These are phyloP conservation scores for Leucocoprinus leucothites DNA, from an alignment of 768 basidiomycete species.

Conservation along the genomic window DNA sequence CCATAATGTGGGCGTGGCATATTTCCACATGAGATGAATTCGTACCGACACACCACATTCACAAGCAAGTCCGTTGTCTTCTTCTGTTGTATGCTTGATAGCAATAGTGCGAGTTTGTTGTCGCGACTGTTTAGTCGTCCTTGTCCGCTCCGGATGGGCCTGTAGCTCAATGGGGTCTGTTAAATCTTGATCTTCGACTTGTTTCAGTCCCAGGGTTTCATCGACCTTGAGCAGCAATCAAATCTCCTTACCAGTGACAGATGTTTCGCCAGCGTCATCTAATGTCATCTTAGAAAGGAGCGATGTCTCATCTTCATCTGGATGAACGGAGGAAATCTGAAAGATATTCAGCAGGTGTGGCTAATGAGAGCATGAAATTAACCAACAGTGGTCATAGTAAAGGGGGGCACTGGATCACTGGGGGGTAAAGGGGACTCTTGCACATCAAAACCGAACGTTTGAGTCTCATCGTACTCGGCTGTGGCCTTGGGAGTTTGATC, in stretches of 20 bases:
- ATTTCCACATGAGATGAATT: background rate
- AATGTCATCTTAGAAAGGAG: conserved; percentile 9
- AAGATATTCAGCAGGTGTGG: background rate
- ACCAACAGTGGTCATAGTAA: background rate
- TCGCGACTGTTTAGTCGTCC: background rate
- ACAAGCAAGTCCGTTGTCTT: conserved; percentile 51
- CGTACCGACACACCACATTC: conserved; percentile 64
- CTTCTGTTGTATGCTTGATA: background rate
- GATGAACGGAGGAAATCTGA: background rate
- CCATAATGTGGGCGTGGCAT: background rate
- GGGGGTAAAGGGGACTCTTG: background rate
- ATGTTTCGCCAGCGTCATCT: background rate
- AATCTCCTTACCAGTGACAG: background rate
- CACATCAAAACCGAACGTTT: conserved; percentile 25
- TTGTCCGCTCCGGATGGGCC: background rate
- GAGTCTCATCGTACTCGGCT: conserved; percentile 46
- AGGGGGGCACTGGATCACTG: background rate
- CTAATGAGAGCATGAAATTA: background rate
- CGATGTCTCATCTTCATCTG: conserved; percentile 2
- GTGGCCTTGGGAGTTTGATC: conserved; percentile 9
- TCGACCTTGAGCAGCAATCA: background rate
- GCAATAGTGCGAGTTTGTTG: background rate
- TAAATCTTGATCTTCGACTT: background rate
- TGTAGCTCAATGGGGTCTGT: background rate
- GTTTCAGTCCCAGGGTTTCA: too few relatives aligned